These are phyloP conservation scores for Phytopythium aichiense DNA, from an alignment of 352 stramenopile genomes.

Conservation along the genomic window DNA sequence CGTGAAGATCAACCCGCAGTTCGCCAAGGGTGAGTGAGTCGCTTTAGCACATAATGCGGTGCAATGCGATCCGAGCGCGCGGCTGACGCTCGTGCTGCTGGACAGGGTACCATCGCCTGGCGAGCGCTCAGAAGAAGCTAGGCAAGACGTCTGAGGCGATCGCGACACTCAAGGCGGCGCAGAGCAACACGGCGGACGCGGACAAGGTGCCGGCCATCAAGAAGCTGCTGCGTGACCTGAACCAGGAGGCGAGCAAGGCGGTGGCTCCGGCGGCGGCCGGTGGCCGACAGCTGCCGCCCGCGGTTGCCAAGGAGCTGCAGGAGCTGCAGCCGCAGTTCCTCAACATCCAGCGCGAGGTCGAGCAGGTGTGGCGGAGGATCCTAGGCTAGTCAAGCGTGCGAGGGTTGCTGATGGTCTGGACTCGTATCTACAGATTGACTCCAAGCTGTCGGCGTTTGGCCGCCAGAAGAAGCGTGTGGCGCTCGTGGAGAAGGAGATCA, in stretches of 20 bases:
- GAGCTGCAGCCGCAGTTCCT: conserved; percentile 79
- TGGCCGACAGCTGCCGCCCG: conserved; percentile 41
- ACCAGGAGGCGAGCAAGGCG: conserved; percentile 35
- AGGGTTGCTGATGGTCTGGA: not conserved
- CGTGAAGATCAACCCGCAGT: conserved; percentile 62
- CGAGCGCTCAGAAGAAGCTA: conserved; percentile 76
- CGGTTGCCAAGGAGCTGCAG: conserved; percentile 74
- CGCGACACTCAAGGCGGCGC: conserved; percentile 49
- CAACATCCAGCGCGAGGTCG: conserved; percentile 71
- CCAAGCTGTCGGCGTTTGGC: conserved; percentile 49
- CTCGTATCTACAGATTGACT: conserved; percentile 39
- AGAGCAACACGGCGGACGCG: conserved; percentile 20
- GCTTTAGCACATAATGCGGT: not conserved
- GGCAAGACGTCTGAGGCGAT: conserved; percentile 66
- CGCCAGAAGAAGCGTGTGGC: conserved; percentile 76
- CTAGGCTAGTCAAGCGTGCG: not conserved
- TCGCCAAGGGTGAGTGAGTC: conserved; percentile 46
- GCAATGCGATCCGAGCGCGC: not conserved
- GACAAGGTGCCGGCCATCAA: conserved; percentile 72
- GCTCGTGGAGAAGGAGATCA: conserved; percentile 70
- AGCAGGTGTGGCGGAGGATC: conserved; percentile 26
- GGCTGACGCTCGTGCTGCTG: not conserved
- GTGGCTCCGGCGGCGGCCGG: conserved; percentile 8
- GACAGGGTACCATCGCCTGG: conserved; percentile 60
- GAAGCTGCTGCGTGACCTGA: conserved; percentile 71